These are phyloP conservation scores for Penicillium flavigenum DNA, from an alignment of 495 filamentous ascomycete genomes.

Conservation along the genomic window DNA sequence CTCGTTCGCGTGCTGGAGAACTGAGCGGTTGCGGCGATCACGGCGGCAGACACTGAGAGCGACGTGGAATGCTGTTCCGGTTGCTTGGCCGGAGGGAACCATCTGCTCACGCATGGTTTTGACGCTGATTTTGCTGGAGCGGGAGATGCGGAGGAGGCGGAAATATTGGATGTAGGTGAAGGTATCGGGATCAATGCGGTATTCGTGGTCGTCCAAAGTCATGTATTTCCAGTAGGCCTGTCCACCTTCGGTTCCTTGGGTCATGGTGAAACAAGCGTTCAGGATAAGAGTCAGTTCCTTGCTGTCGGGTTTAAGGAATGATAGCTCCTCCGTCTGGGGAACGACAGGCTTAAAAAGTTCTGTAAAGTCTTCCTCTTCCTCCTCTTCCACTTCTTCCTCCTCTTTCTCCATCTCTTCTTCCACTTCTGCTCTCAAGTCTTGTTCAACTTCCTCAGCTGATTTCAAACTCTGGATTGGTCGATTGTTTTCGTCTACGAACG, in stretches of 20 bases:
- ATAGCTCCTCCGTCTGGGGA: conserved; percentile 8
- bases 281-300: conserved; percentile 70
- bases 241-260: conserved; percentile 38
- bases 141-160: conserved; percentile 61
- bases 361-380: conserved; percentile 36
- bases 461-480: conserved; percentile 10
- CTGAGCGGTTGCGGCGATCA: conserved; percentile 67
- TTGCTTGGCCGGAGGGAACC: conserved; percentile 35
- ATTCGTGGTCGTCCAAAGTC: conserved; percentile 42
- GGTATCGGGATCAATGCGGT: conserved; percentile 64
- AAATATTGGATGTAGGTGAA: conserved; percentile 67
- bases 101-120: conserved; percentile 53
- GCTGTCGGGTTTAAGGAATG: conserved; percentile 52
- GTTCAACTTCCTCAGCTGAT: background rate
- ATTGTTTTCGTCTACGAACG: conserved; percentile 35
- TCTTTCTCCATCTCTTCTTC: conserved; percentile 13
- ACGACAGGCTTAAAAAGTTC: conserved; percentile 38
- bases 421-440: conserved; percentile 11
- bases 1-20: conserved; percentile 54
- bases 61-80: conserved; percentile 61
- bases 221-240: conserved; percentile 73
- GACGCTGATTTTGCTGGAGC: conserved; percentile 56
- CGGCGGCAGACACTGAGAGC: conserved; percentile 67
- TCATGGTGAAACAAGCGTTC: conserved; percentile 50
- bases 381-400: conserved; percentile 18